Percentiles rank a stretch among this genome's conserved stretches.
These are phyloP conservation scores for Microthyrium microscopicum DNA, from an alignment of 2,329 filamentous ascomycete species.

Conservation along the genomic window DNA sequence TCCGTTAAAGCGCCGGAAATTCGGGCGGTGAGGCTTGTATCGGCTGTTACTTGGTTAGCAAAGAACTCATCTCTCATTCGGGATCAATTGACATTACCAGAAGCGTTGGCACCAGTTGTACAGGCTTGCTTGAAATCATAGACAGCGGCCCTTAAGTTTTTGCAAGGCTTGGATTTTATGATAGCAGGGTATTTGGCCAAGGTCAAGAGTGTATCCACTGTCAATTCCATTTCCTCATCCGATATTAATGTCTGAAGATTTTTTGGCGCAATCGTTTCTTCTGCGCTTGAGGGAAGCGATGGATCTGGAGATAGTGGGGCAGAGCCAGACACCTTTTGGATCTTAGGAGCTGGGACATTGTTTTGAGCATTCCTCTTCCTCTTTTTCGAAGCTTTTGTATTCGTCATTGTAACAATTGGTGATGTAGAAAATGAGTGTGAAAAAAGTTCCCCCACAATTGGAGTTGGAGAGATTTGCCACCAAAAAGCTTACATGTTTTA, in stretches of 20 bases:
- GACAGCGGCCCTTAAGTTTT: conserved; percentile 47
- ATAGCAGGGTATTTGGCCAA: conserved; percentile 42
- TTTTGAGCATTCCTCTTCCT: too few relatives aligned
- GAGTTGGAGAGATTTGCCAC: too few relatives aligned
- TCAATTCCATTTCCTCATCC: conserved; percentile 48
- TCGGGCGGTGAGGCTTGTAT: conserved; percentile 47
- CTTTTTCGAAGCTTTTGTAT: too few relatives aligned
- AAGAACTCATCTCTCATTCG: neutral
- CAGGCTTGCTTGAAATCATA: conserved; percentile 54
- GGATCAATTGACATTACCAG: conserved; percentile 20
- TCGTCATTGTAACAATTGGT: too few relatives aligned
- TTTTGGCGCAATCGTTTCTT: conserved; percentile 24
- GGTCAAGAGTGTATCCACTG: conserved; percentile 45
- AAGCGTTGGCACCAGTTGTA: conserved; percentile 46
- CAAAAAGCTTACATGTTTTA: too few relatives aligned
- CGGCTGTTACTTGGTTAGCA: conserved; percentile 20
- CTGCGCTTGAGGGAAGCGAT: too few relatives aligned
- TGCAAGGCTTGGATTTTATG: conserved; percentile 54
- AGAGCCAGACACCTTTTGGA: too few relatives aligned
- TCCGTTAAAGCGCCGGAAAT: conserved; percentile 50
- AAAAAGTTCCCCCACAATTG: too few relatives aligned
- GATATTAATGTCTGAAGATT: conserved; percentile 39
- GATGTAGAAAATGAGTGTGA: too few relatives aligned
- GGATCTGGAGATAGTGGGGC: too few relatives aligned
- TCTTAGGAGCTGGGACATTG: too few relatives aligned